These are phyloP conservation scores for Annona squamosa DNA, from an alignment of 164 flowering plant genomes.

Conservation along the genomic window DNA sequence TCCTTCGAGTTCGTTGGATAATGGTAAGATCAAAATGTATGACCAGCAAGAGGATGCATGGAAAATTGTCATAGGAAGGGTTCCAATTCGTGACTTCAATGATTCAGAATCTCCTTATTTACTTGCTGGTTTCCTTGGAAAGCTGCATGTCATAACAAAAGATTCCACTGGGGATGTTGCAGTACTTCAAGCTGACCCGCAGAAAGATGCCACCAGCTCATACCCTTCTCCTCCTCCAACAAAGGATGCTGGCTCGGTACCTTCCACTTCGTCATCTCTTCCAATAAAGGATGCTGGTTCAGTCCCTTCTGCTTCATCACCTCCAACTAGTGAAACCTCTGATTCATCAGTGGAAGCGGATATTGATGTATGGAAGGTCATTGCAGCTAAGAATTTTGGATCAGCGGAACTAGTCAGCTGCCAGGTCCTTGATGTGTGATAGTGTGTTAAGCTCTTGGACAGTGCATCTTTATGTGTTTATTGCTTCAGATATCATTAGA, in stretches of 20 bases:
- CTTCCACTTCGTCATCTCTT: slow-evolving; percentile 20
- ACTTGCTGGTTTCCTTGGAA: slow-evolving; percentile 69
- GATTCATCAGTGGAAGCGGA: slow-evolving; percentile 16
- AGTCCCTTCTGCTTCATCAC: slow-evolving; percentile 20
- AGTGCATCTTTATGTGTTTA: not conserved
- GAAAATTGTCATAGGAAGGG: slow-evolving; percentile 66
- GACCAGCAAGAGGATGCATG: slow-evolving; percentile 70
- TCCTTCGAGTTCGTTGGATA: slow-evolving; percentile 69
- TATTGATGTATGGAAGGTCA: slow-evolving; percentile 37
- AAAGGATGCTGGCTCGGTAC: slow-evolving; percentile 9
- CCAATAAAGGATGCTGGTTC: slow-evolving; percentile 1
- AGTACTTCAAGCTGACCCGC: slow-evolving; percentile 44
- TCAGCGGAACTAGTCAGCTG: slow-evolving; percentile 60
- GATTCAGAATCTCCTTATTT: slow-evolving; percentile 78
- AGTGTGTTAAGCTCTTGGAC: not conserved
- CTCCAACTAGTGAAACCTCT: not conserved
- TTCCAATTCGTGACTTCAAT: slow-evolving; percentile 53
- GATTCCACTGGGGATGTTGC: slow-evolving; percentile 38
- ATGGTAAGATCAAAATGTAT: slow-evolving; percentile 69
- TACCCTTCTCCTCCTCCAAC: too few relatives aligned
- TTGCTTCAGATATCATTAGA: not conserved
- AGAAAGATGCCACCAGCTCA: slow-evolving; percentile 6
- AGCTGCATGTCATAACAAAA: slow-evolving; percentile 79
- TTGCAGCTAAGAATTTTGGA: slow-evolving; percentile 39
- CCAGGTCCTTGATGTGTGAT: slow-evolving; percentile 50